Conservation (phyloP, 352 stramenopile genomes). For the Globisporangium spinosum region DNA sequence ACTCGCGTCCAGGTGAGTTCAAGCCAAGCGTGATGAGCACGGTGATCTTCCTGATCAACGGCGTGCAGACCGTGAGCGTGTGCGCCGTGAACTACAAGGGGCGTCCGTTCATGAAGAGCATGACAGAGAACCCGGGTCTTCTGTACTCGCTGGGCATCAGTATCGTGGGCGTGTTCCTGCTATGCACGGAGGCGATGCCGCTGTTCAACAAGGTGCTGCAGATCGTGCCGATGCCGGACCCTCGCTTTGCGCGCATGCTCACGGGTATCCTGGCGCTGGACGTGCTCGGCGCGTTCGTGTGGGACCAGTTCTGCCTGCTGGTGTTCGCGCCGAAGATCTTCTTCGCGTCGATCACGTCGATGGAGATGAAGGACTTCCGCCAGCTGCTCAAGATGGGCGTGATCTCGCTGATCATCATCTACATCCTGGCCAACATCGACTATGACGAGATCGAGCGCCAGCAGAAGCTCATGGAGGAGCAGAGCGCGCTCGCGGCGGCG, state of each 20-base stretch:
- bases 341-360: constrained; percentile 63
- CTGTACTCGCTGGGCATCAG: constrained; percentile 88
- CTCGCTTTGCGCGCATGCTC: constrained; percentile 75
- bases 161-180: constrained; percentile 88
- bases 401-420: constrained; percentile 83
- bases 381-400: constrained; percentile 86
- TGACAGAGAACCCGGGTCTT: constrained; percentile 96
- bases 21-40: constrained; percentile 98
- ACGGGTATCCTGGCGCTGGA: constrained; percentile 80
- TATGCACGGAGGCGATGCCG: constrained; percentile 90
- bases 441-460: constrained; percentile 89
- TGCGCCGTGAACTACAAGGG: constrained; percentile 99
- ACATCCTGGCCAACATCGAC: constrained; percentile 85
- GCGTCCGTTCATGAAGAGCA: constrained; percentile 97
- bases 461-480: constrained; percentile 73
- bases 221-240: constrained; percentile 90
- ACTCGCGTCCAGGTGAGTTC: constrained; percentile 90
- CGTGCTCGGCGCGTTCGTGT: constrained; percentile 82
- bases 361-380: constrained; percentile 75
- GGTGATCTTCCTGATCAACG: constrained; percentile 97
- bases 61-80: constrained; percentile 95
- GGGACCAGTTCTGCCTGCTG: constrained; percentile 81
- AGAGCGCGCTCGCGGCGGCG: constrained; percentile 23
- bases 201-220: constrained; percentile 91
- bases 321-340: constrained; percentile 88